Evolutionary conservation across 306 rosid genomes (phyloP).

Genomic region (Casuarina glauca): DNA sequence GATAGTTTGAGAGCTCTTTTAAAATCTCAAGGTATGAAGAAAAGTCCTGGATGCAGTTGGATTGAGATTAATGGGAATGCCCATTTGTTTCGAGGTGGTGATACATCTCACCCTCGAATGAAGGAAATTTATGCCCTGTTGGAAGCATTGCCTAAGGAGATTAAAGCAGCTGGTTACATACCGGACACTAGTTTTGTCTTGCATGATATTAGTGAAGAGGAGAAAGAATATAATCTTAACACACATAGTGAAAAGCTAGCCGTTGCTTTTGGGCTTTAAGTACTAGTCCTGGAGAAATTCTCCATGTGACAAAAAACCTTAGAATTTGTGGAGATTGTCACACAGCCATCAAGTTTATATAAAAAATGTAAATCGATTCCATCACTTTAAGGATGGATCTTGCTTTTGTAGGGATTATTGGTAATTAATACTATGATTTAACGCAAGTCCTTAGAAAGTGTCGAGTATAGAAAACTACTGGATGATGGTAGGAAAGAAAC

Average conservation of each 20-base stretch:
- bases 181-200: conserved; percentile 6
- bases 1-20: conserved; percentile 12
- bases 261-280: conserved; percentile 9
- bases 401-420: conserved; percentile 7
- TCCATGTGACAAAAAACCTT: conserved; percentile 13
- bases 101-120: conserved; percentile 11
- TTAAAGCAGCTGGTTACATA: conserved; percentile 5
- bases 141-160: conserved; percentile 16
- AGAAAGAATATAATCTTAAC: conserved; percentile 3
- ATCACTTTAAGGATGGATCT: conserved; percentile 2
- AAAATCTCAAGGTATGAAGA: conserved; percentile 23
- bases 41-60: conserved; percentile 23
- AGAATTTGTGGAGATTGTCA: conserved; percentile 22
- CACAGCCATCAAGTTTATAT: not conserved
- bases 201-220: conserved; percentile 19
- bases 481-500: no score
- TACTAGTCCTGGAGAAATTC: not conserved
- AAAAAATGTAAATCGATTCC: not conserved
- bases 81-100: conserved; percentile 16
- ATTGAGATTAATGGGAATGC: conserved; percentile 2
- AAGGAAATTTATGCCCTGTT: conserved; percentile 12
- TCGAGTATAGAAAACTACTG: no score
- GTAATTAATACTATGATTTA: not conserved
- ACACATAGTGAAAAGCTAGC: conserved; percentile 15
- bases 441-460: not conserved